Evolutionary conservation across 1,284 basidiomycete genomes (phyloP).

Genomic region (Takashimella tepidaria): DNA sequence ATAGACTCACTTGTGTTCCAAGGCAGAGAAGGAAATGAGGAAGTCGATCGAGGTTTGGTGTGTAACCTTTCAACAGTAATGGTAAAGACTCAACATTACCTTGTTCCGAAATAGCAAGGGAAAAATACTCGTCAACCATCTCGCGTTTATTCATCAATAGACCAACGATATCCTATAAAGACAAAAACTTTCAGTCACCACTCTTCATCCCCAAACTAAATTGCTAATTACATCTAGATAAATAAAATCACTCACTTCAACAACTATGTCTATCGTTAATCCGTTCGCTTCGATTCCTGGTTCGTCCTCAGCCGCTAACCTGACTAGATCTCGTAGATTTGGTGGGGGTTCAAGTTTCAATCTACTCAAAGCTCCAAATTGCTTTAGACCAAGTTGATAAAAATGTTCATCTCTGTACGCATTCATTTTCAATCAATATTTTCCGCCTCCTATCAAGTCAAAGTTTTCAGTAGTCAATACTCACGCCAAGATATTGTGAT

Average conservation of each 20-base stretch:
- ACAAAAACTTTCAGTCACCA: too few species aligned
- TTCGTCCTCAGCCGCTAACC: slow-evolving; percentile 73
- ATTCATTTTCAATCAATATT: slow-evolving; percentile 1
- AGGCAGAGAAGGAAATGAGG: slow-evolving; percentile 80
- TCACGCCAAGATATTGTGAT: slow-evolving; percentile 75
- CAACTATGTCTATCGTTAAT: slow-evolving; percentile 53
- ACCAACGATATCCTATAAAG: slow-evolving; percentile 27
- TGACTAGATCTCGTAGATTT: slow-evolving; percentile 62
- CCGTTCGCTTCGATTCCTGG: slow-evolving; percentile 38
- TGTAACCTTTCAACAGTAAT: slow-evolving; percentile 73
- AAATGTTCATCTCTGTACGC: slow-evolving; percentile 83
- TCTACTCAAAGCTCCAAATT: slow-evolving; percentile 78
- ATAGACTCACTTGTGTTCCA: slow-evolving; percentile 74
- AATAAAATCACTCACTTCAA: slow-evolving; percentile 56
- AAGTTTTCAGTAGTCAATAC: too few species aligned
- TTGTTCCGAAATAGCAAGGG: slow-evolving; percentile 60
- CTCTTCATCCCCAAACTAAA: not conserved
- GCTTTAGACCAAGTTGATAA: slow-evolving; percentile 86
- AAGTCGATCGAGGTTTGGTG: slow-evolving; percentile 76
- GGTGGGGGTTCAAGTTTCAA: slow-evolving; percentile 80
- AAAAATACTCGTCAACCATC: slow-evolving; percentile 94
- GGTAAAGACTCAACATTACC: slow-evolving; percentile 73
- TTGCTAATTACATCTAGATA: not conserved
- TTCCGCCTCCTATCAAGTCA: rapidly evolving
- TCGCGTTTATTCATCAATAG: slow-evolving; percentile 55